Evolutionary conservation across 2,329 filamentous ascomycete species (phyloP).

Genomic region (Didymosphaeria variabile): DNA sequence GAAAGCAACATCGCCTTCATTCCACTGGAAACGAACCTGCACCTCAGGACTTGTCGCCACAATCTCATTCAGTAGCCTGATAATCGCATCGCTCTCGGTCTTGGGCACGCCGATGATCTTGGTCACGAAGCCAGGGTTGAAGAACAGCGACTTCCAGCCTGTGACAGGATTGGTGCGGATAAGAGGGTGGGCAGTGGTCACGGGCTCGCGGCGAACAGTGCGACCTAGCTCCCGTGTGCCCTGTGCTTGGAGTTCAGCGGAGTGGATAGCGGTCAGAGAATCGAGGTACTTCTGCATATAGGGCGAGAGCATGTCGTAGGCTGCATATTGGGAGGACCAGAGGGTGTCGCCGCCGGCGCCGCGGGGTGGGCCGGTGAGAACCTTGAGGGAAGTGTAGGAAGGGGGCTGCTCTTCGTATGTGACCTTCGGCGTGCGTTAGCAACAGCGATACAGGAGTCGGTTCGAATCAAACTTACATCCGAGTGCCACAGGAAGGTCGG

Average conservation of each 20-base stretch:
- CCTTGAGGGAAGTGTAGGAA: slow-evolving; percentile 65
- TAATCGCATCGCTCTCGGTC: slow-evolving; percentile 62
- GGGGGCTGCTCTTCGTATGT: slow-evolving; percentile 67
- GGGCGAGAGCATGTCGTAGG: slow-evolving; percentile 65
- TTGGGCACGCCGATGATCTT: slow-evolving; percentile 68
- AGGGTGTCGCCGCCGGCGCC: slow-evolving; percentile 67
- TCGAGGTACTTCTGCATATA: slow-evolving; percentile 68
- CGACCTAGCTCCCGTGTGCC: slow-evolving; percentile 61
- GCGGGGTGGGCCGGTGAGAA: slow-evolving; percentile 62
- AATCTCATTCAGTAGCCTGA: slow-evolving; percentile 63
- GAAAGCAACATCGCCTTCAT: slow-evolving; percentile 70
- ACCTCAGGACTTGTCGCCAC: slow-evolving; percentile 70
- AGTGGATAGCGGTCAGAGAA: slow-evolving; percentile 64
- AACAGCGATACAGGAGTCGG: not conserved
- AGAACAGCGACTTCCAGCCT: slow-evolving; percentile 69
- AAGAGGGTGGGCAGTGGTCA: slow-evolving; percentile 65
- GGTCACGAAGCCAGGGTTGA: slow-evolving; percentile 67
- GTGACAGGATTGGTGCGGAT: slow-evolving; percentile 69
- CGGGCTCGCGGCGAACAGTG: slow-evolving; percentile 61
- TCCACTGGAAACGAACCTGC: slow-evolving; percentile 73
- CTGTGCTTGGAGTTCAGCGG: slow-evolving; percentile 63
- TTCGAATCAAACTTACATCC: slow-evolving; percentile 53
- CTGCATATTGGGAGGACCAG: slow-evolving; percentile 67
- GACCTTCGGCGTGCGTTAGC: slow-evolving; percentile 46
- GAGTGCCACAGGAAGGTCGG: slow-evolving; percentile 66